phyloP scores from a whole-genome alignment of 1,139 yeast species.

The Magnusiomyces paraingens region DNA sequence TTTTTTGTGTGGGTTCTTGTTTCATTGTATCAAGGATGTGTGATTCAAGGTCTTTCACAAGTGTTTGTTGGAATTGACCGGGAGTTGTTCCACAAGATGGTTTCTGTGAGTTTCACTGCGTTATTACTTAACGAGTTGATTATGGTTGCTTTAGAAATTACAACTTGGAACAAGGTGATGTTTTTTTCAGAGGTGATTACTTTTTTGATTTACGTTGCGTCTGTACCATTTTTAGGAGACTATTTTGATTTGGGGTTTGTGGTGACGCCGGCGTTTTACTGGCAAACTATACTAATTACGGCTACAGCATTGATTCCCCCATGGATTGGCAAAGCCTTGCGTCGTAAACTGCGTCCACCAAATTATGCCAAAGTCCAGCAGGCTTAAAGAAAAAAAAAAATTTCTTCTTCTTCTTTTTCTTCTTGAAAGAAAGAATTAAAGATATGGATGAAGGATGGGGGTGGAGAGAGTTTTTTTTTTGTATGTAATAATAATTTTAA shows the following conservation, averaged over 20 bases:
- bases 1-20: slow-evolving; percentile 89
- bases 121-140: slow-evolving; percentile 77
- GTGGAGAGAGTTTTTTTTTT: too few relatives aligned
- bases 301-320: slow-evolving; percentile 78
- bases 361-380: slow-evolving; percentile 97
- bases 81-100: slow-evolving; percentile 62
- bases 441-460: too few relatives aligned
- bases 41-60: slow-evolving; percentile 76
- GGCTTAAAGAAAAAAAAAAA: slow-evolving; percentile 26
- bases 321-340: slow-evolving; percentile 72
- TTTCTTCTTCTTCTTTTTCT: background rate
- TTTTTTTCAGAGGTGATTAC: slow-evolving; percentile 66
- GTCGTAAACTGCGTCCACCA: slow-evolving; percentile 80
- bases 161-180: slow-evolving; percentile 85
- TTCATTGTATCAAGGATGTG: slow-evolving; percentile 78
- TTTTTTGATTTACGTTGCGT: slow-evolving; percentile 55
- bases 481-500: too few relatives aligned
- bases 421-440: background rate
- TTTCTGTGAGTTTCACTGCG: slow-evolving; percentile 75
- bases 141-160: slow-evolving; percentile 90
- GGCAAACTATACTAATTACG: slow-evolving; percentile 64
- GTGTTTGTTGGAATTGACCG: slow-evolving; percentile 56
- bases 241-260: slow-evolving; percentile 73
- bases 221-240: slow-evolving; percentile 77
- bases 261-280: slow-evolving; percentile 49